Evolutionary conservation across 176 grass and related monocot species (phyloP), one percentile per base, ranked within the genome.

Genomic region (Oryza meridionalis): DNA sequence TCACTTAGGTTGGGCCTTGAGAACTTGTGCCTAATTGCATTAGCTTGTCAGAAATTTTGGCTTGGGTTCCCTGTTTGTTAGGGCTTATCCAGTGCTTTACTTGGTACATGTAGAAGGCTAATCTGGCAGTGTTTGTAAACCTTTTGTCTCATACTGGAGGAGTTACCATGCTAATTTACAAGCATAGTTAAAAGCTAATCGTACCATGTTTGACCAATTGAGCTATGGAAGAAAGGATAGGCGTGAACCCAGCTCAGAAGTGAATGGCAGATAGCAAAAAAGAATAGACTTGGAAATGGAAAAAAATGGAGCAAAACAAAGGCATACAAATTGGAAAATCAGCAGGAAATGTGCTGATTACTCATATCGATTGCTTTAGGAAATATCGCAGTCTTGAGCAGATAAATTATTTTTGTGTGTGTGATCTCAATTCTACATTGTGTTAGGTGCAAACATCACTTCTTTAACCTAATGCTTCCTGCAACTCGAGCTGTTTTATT

Each of bases 1-100:
- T 73, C 78, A 67, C 43, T 44, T 72, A 2, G n/a, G 38, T 19
- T 68, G 26, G 43, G 14, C 24, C 44, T 69, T 11, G 27, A 26
- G 43, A 44, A n/a, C 58, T 84, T 80, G 46, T 78, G 12, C 72
- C 4, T 38, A 51, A n/a, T 46, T 46, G 16, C 46, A 25, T 55
- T 38, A 58, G 78, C 21, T 53, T 40, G 2, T 25, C 46, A 69
- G 21, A 51, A 69, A 3, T 37, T 49, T 80, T 53, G 12, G 19
- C 43, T 65, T 72, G 31, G 11, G 65, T 78, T 71, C 22, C 32
- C 11, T 63, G 38, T 82, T 24, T 22, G 13, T 62, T 62, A 62
- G 58, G 58, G n/a, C 58, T 62, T 62, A n/a, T 62, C 58, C n/a
- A 11, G 58, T 62, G 7, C 58, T 62, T 24, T 22, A 9, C 46